These are phyloP conservation scores for Melaleuca quinquenervia DNA, from an alignment of 345 rosid genomes.

Conservation along the genomic window DNA sequence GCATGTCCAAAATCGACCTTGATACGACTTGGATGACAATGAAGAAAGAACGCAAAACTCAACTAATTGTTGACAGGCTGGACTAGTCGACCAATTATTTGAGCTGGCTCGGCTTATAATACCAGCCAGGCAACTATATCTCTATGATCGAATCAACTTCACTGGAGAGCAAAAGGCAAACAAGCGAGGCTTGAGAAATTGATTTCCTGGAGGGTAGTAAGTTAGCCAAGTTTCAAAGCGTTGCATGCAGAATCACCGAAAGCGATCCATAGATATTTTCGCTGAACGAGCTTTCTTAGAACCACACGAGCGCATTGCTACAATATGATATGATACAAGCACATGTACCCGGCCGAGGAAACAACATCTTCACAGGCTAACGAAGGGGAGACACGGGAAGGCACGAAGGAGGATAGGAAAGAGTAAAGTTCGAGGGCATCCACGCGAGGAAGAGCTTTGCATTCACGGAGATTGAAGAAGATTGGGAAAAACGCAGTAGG, in stretches of 20 bases:
- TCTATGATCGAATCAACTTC: neutral
- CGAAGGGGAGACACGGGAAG: neutral
- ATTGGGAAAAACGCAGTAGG: neutral
- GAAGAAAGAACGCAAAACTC: no score
- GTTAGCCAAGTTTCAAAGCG: neutral
- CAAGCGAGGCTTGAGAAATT: neutral
- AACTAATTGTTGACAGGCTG: no score
- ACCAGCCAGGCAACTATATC: neutral
- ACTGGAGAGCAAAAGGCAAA: neutral
- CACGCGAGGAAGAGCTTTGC: neutral
- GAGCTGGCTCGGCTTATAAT: neutral
- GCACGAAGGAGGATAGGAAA: neutral
- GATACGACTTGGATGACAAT: no score
- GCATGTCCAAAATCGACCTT: no score
- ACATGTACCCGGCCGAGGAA: neutral
- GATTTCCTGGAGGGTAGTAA: neutral
- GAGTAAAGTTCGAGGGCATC: neutral
- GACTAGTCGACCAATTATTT: no score
- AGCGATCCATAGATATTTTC: neutral
- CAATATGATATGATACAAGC: neutral
- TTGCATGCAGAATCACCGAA: neutral
- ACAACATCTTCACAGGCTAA: neutral
- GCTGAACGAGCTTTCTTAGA: no score
- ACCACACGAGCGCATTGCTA: neutral
- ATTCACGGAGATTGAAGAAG: neutral